phyloP scores from a whole-genome alignment of 163 green algal genomes.

The Scenedesmus sp. region DNA sequence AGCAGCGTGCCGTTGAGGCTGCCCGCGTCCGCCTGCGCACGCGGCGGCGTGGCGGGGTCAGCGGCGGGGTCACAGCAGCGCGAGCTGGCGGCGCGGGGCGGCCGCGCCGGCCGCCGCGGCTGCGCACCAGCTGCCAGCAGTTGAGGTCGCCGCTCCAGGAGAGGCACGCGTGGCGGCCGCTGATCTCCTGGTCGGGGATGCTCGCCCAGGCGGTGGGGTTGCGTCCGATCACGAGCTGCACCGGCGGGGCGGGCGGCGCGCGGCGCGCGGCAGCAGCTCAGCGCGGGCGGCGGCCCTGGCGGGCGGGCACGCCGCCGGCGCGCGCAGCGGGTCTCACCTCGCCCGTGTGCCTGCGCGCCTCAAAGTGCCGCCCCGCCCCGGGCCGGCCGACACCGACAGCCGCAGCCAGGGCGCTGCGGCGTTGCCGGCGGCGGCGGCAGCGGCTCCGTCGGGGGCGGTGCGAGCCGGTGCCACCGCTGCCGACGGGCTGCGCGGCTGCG shows the following conservation, averaged over 20 bases:
- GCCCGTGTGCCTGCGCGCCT: conserved; percentile 38
- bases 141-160: conserved; percentile 55
- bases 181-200: conserved; percentile 79
- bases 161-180: conserved; percentile 64
- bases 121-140: conserved; percentile 71
- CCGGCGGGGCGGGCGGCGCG: neutral
- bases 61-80: conserved; percentile 4
- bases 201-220: conserved; percentile 51
- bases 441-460: neutral
- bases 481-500: neutral
- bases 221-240: conserved; percentile 71
- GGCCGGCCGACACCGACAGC: conserved; percentile 68
- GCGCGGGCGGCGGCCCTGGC: no score
- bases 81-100: neutral
- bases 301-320: conserved; percentile 45
- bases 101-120: neutral
- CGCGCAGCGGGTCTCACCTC: conserved; percentile 45
- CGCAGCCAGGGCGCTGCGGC: conserved; percentile 51
- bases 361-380: conserved; percentile 51
- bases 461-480: neutral
- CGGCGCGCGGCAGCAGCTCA: no score
- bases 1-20: conserved; percentile 84
- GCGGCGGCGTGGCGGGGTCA: neutral
- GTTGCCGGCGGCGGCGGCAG: neutral
- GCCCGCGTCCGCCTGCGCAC: conserved; percentile 65